These are phyloP conservation scores for Porodaedalea pini DNA, from an alignment of 1,284 basidiomycete genomes.

Conservation along the genomic window DNA sequence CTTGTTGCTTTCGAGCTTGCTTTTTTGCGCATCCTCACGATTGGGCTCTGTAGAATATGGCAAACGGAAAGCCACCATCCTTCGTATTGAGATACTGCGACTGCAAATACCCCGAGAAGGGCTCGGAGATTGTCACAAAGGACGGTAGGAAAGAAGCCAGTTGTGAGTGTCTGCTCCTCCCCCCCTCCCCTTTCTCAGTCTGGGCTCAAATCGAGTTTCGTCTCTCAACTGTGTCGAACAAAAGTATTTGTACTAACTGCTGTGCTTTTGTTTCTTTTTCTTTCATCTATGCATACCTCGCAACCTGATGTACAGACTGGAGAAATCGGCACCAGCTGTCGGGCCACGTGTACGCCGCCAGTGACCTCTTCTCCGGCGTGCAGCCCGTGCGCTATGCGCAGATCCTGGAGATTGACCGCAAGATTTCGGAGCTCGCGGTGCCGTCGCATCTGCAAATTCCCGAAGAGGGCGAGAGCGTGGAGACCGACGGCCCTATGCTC, in stretches of 20 bases:
- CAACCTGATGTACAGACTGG: slow-evolving; percentile 15
- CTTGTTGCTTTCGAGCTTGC: background rate
- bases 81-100: slow-evolving; percentile 20
- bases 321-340: slow-evolving; percentile 11
- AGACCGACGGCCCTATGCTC: slow-evolving; percentile 18
- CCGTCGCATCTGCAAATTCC: slow-evolving; percentile 16
- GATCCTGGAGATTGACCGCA: slow-evolving; percentile 19
- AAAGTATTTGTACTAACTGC: background rate
- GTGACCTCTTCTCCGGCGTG: slow-evolving; percentile 13
- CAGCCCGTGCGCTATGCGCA: slow-evolving; percentile 16
- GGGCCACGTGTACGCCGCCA: slow-evolving; percentile 9
- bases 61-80: slow-evolving; percentile 20
- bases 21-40: background rate
- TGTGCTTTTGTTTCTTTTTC: background rate
- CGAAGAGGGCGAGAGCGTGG: slow-evolving; percentile 16
- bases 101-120: slow-evolving; percentile 16
- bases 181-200: background rate
- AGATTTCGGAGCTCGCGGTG: slow-evolving; percentile 11
- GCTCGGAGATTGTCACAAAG: slow-evolving; percentile 7
- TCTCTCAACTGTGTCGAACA: background rate
- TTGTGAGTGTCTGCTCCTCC: slow-evolving; percentile 10
- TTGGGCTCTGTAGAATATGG: slow-evolving; percentile 17
- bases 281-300: background rate
- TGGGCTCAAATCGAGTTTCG: background rate
- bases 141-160: slow-evolving; percentile 14